Conservation (phyloP, 2,329 filamentous ascomycete genomes). For the Trichoderma brevicompactum region DNA sequence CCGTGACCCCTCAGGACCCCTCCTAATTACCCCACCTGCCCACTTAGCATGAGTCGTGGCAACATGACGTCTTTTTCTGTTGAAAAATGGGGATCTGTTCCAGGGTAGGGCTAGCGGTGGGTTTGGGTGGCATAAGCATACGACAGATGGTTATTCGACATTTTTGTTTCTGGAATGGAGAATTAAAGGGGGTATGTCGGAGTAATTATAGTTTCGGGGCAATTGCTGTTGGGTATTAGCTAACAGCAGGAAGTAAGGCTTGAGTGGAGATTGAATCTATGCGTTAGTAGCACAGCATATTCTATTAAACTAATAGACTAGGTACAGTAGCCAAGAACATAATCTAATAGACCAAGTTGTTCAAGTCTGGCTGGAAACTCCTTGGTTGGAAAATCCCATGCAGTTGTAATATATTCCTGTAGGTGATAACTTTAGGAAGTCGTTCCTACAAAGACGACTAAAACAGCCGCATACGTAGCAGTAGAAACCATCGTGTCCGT, state of each 20-base stretch:
- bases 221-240: background rate
- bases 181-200: constrained; percentile 11
- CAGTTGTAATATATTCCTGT: background rate
- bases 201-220: background rate
- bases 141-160: background rate
- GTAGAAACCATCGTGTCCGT: constrained; percentile 9
- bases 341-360: too few species aligned
- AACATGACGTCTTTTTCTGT: constrained; percentile 12
- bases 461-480: background rate
- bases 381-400: too few species aligned
- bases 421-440: background rate
- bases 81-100: background rate
- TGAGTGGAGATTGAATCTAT: background rate
- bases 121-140: constrained; percentile 2
- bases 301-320: too few species aligned
- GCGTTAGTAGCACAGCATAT: too few species aligned
- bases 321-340: too few species aligned
- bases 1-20: constrained; percentile 21
- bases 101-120: background rate
- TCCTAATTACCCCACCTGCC: constrained; percentile 12
- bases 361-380: too few species aligned
- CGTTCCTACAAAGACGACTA: background rate
- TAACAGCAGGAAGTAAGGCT: background rate
- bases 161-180: constrained; percentile 4
- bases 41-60: constrained; percentile 11